A percentile compares a stretch with the other conserved stretches of the same genome.
Conservation (phyloP, 805 yeast species). For the Metschnikowia borealis region DNA sequence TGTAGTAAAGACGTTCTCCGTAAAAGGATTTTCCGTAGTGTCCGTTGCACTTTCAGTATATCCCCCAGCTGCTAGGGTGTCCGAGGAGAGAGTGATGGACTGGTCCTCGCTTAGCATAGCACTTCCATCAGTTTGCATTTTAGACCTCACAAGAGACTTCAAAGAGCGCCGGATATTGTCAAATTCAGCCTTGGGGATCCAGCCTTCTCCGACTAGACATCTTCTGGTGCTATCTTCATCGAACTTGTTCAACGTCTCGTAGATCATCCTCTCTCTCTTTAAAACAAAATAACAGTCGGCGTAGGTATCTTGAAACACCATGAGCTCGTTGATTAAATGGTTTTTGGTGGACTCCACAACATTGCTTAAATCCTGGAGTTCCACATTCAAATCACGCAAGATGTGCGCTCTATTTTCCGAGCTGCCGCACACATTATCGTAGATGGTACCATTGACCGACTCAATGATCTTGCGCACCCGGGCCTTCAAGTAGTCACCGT, state of each 20-base stretch:
- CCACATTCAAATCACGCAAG: slow-evolving; percentile 28
- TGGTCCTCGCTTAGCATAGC: slow-evolving; percentile 6
- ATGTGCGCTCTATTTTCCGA: slow-evolving; percentile 23
- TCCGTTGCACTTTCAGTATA: slow-evolving; percentile 7
- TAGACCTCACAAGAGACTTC: slow-evolving; percentile 41
- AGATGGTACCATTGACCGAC: slow-evolving; percentile 37
- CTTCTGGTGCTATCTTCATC: slow-evolving; percentile 65
- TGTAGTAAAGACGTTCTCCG: not conserved
- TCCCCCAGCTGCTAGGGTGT: slow-evolving; percentile 14
- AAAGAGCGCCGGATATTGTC: slow-evolving; percentile 32
- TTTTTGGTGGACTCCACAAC: slow-evolving; percentile 33
- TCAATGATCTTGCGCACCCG: slow-evolving; percentile 34
- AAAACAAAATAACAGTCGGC: slow-evolving; percentile 32
- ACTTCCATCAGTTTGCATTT: slow-evolving; percentile 7
- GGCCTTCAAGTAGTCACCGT: slow-evolving; percentile 35
- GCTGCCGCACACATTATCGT: slow-evolving; percentile 34
- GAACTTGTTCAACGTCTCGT: slow-evolving; percentile 57
- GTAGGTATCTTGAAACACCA: slow-evolving; percentile 33
- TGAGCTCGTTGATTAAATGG: slow-evolving; percentile 36
- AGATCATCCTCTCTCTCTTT: slow-evolving; percentile 55
- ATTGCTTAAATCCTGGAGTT: slow-evolving; percentile 28
- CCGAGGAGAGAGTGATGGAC: slow-evolving; percentile 15
- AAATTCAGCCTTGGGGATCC: slow-evolving; percentile 62
- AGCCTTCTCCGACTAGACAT: slow-evolving; percentile 68
- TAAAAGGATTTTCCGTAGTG: slow-evolving; percentile 6